Evolutionary conservation across 73 alveolate species (phyloP), one percentile per base, ranked within the genome.

Genomic region (Urostyla sp.): DNA sequence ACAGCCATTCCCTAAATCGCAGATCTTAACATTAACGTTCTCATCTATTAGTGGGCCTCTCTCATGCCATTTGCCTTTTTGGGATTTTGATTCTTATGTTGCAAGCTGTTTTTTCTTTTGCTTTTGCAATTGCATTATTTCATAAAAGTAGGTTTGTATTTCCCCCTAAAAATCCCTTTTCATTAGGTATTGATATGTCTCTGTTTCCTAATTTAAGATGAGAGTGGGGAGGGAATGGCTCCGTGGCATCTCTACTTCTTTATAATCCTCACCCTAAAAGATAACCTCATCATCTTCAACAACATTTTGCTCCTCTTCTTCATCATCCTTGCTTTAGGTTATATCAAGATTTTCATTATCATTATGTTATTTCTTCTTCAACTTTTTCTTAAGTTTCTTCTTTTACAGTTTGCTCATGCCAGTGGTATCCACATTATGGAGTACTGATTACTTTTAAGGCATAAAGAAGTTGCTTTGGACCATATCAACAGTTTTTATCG

Each of bases 1-100:
- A 40, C 99, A 95, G 13, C 98, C 99, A 80, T 95, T 95, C 10
- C 99, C 99, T 52, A 95, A 85, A 88, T 95, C 99, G 53, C 97
- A 95, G 0, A 95, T 94, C 84, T 93, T 95, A 0, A 93, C 93
- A 57, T 91, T 82, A 28, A 94, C 66, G 13, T 88, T 90, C 35
- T 87, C 94, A 66, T 85, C 90, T 32, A 80, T 59, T 7, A 32
- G 21, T 59, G 76, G 76, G 4, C 76, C 76, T 23, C 76, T 23
- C 37, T 59, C 76, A 59, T 59, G 76, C 31, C 56, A 6, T 7
- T 36, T 59, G 76, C 31, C 32, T 32, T 66, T 20, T 37, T 54
- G 90, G 75, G 44, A 10, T 0, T 4, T 21, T 51, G 44, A 11
- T 40, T 27, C 5, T 16, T 11, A 26, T 66, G 24, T 10, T 66